Evolutionary conservation across 768 basidiomycete species (phyloP), one percentile per base, ranked within the genome.

Genomic region (Kockovaella imperatae): DNA sequence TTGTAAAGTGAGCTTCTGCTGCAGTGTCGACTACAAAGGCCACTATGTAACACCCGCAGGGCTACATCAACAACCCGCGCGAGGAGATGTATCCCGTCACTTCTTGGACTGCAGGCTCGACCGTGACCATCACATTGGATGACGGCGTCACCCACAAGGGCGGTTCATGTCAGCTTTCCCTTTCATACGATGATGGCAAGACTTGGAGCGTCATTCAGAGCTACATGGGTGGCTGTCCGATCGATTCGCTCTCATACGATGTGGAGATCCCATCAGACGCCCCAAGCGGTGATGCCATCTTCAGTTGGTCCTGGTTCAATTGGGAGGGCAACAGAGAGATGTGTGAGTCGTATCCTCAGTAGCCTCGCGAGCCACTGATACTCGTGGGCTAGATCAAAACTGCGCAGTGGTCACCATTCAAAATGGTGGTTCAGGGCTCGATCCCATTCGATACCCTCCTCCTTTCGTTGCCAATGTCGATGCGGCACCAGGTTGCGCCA

Each of bases 231-330:
- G 73, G 73, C 4, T 74, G 72, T 46, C 51, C 69, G 24, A 46
- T 69, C 35, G 54, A 59, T 24, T 52, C 50, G 15, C 32, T 43
- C 25, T 56, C 45, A 4, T 64, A 62, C 48, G 43, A 56, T n/a
- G 54, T 74, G 17, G 51, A 56, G 5, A 66, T 74, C 35, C 73
- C 74, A 1, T 23, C 24, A 2, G 52, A 66, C 14, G 63, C 71
- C 0, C 73, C 73, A 1, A 46, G 56, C 0, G 69, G 63, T 5
- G 56, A 67, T 21, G 69, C 68, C 3, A 49, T 72, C 10, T 73
- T 74, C 45, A 58, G 64, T 10, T 74, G 74, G 74, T 58, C 57
- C 25, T 74, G 74, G 74, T 69, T 70, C 57, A 74, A 74, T 59
- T 40, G 50, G 34, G 45, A 57, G 38, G 71, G 71, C 14, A 71